phyloP scores from a whole-genome alignment of 441 rosid species.

The Erodium texanum region DNA sequence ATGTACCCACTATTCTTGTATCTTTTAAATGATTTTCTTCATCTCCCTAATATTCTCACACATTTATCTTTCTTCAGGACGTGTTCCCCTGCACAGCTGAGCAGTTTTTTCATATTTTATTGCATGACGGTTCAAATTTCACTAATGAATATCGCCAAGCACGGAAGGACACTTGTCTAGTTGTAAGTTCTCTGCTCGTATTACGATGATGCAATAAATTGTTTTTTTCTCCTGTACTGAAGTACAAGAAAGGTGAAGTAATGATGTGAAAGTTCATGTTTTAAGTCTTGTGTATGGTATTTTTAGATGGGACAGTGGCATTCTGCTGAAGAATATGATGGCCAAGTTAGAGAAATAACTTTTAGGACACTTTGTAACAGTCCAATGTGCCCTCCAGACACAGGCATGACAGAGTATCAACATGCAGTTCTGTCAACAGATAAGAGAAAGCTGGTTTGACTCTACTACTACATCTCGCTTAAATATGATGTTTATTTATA shows the following conservation, averaged over 20 bases:
- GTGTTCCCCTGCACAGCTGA: conserved; percentile 68
- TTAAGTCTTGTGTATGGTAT: conserved; percentile 17
- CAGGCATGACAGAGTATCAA: conserved; percentile 95
- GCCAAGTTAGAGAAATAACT: conserved; percentile 91
- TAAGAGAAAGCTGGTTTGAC: conserved; percentile 56
- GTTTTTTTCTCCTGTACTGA: not conserved
- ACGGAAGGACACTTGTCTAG: conserved; percentile 73
- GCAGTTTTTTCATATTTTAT: conserved; percentile 48
- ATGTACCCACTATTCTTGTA: conserved; percentile 35
- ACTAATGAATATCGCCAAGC: conserved; percentile 53
- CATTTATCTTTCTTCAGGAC: conserved; percentile 42
- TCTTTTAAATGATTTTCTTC: conserved; percentile 11
- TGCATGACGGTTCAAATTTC: conserved; percentile 62
- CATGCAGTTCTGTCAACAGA: conserved; percentile 70
- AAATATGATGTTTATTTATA: not conserved
- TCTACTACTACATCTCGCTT: conserved; percentile 7
- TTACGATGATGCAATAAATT: not conserved
- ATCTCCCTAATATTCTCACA: conserved; percentile 13
- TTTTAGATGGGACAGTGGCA: conserved; percentile 95
- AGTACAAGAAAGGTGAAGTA: not conserved
- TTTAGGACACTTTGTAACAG: conserved; percentile 79
- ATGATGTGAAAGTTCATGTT: conserved; percentile 12
- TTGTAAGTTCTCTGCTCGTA: conserved; percentile 36
- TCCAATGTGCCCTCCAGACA: conserved; percentile 99
- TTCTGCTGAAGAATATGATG: conserved; percentile 81